phyloP scores from a whole-genome alignment of 1,139 yeast species.

The Geotrichum bryndzae region DNA sequence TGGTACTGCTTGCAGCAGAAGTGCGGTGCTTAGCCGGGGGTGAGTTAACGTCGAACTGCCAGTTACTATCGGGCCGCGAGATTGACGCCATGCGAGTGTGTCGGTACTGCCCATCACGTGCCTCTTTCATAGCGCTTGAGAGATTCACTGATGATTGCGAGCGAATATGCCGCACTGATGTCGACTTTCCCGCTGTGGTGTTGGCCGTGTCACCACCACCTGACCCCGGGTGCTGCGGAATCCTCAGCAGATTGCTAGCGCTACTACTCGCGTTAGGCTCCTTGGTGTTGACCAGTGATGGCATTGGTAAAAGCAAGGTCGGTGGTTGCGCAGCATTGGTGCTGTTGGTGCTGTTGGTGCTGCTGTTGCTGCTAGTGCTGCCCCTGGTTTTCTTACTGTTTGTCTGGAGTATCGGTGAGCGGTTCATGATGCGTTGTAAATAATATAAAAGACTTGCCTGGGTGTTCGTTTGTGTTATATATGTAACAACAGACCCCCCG shows the following conservation, averaged over 20 bases:
- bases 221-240: not conserved
- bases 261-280: not conserved
- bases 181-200: not conserved
- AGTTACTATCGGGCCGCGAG: conserved; percentile 2
- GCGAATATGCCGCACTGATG: conserved; percentile 1
- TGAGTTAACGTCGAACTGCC: not conserved
- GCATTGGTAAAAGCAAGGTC: not conserved
- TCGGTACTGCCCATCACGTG: conserved; percentile 12
- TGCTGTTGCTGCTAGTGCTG: not conserved
- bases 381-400: not conserved
- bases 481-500: not conserved
- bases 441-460: not conserved
- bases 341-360: not conserved
- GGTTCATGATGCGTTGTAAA: not conserved
- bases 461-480: not conserved
- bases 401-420: not conserved
- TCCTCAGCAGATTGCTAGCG: not conserved
- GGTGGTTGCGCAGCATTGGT: not conserved
- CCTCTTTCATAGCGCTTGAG: conserved; percentile 14
- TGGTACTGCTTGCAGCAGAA: not conserved
- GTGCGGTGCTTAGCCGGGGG: not conserved
- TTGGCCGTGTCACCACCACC: not conserved
- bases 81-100: conserved; percentile 5
- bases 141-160: conserved; percentile 12
- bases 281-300: not conserved